These are phyloP conservation scores for Drechslera avenae DNA, from an alignment of 2,329 filamentous ascomycete species.

Conservation along the genomic window DNA sequence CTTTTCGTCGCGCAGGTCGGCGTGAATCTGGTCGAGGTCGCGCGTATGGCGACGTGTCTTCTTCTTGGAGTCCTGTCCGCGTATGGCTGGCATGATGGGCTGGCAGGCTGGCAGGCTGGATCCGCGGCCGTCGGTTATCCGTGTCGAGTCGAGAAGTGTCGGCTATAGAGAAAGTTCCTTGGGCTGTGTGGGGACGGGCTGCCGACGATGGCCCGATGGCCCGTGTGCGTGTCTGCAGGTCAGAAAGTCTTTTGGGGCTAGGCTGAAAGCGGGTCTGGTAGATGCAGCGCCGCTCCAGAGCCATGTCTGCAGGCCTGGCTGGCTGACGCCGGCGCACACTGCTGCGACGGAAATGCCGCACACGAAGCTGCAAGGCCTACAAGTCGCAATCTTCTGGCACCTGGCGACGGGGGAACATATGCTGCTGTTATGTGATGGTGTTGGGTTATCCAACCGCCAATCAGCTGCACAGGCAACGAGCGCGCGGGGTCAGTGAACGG, in stretches of 20 bases:
- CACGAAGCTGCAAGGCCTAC: neutral
- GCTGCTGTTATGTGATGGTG: no score
- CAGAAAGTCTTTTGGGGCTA: conserved; percentile 27
- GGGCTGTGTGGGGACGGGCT: conserved; percentile 19
- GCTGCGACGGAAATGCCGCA: conserved; percentile 15
- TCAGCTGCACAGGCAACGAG: conserved; percentile 8
- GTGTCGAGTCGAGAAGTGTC: conserved; percentile 27
- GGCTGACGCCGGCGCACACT: conserved; percentile 17
- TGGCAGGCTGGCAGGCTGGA: conserved; percentile 19
- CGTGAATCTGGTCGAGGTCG: conserved; percentile 90
- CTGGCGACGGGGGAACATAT: no score
- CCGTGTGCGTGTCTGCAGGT: conserved; percentile 35
- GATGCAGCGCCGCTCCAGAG: conserved; percentile 7
- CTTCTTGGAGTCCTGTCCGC: conserved; percentile 55
- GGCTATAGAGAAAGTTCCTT: conserved; percentile 27
- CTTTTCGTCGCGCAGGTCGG: conserved; percentile 76
- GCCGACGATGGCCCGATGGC: conserved; percentile 13
- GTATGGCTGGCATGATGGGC: conserved; percentile 57
- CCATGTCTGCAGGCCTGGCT: conserved; percentile 31
- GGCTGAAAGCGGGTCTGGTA: conserved; percentile 4
- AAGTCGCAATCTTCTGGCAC: no score
- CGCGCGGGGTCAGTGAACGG: conserved; percentile 10
- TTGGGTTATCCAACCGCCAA: conserved; percentile 1
- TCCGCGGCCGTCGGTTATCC: conserved; percentile 37
- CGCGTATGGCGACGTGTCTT: conserved; percentile 62